Evolutionary conservation across 1,139 yeast genomes (phyloP), one percentile per base, ranked within the genome.

Genomic region (Magnusiomyces paraingens): DNA sequence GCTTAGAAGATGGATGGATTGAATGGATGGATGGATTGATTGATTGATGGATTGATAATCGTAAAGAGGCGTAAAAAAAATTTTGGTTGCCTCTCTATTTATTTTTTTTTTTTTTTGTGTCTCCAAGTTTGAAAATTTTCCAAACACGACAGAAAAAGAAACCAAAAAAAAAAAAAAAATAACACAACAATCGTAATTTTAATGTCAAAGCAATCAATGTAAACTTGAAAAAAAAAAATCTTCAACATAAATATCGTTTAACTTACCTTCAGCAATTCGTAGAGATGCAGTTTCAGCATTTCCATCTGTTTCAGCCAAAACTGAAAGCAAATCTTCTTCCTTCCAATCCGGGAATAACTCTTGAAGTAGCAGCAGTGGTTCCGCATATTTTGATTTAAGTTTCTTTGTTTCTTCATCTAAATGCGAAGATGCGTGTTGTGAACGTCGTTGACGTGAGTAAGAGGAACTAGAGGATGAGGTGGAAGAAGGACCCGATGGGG

Each of bases 271-370:
- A 58, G 94, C 84, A 70, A 93, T 91, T 70, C 90, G 84, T 66
- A 86, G 91, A 62, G 88, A 85, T 61, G 93, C 89, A 51, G 80
- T 78, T 66, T 86, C 95, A 61, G 89, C 76, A 66, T 86, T 90
- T 61, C 84, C 78, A 58, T 72, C 75, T 62, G 86, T 80, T 70
- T 93, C 98, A 57, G 77, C 76, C 62, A 91, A 81, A 57, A 89
- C 83, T 53, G 85, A 81, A 52, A 78, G 73, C 69, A 93, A 81
- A 68, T 93, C 99, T 47, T 87, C 96, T 53, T 80, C 76, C 55
- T 88, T 81, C 99, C 99, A 93, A 67, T 88, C 96, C 45, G 97
- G 96, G 74, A 93, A 91, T 77, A 93, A 77, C 70, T 93, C 98
- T 55, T 78, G 73, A 65, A 93, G 79, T 51, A 86, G 80, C 58